Conservation (phyloP, 768 basidiomycete species). For the Suillus occidentalis region DNA sequence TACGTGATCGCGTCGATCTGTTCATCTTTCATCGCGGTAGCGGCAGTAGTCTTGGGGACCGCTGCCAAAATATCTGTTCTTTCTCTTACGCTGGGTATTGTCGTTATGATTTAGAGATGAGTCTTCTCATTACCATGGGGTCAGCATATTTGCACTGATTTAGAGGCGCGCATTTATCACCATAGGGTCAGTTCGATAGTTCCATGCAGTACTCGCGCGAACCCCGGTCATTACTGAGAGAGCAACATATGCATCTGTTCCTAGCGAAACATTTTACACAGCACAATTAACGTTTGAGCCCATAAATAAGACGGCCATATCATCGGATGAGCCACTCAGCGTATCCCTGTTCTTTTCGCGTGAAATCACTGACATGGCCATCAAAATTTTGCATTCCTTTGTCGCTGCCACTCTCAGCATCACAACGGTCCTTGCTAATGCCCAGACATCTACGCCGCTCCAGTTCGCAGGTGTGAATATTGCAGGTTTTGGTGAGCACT, state of each 20-base stretch:
- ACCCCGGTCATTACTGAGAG: conserved; percentile 3
- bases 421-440: conserved; percentile 16
- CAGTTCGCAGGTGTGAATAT: conserved; percentile 51
- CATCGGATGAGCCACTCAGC: neutral
- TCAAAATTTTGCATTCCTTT: conserved; percentile 18
- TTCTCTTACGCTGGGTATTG: neutral
- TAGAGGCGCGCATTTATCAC: neutral
- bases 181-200: neutral
- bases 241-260: neutral
- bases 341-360: neutral
- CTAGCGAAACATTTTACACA: conserved; percentile 8
- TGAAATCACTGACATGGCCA: conserved; percentile 23
- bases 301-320: conserved; percentile 12
- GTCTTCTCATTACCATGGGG: neutral
- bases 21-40: neutral
- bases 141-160: neutral
- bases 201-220: neutral
- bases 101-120: neutral
- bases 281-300: conserved; percentile 7
- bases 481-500: conserved; percentile 42
- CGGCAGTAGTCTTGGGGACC: neutral
- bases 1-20: neutral
- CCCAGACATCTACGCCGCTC: conserved; percentile 24
- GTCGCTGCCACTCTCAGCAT: conserved; percentile 10
- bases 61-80: neutral